These are phyloP conservation scores for Boletellus sp. DNA, from an alignment of 768 basidiomycete species.

Conservation along the genomic window DNA sequence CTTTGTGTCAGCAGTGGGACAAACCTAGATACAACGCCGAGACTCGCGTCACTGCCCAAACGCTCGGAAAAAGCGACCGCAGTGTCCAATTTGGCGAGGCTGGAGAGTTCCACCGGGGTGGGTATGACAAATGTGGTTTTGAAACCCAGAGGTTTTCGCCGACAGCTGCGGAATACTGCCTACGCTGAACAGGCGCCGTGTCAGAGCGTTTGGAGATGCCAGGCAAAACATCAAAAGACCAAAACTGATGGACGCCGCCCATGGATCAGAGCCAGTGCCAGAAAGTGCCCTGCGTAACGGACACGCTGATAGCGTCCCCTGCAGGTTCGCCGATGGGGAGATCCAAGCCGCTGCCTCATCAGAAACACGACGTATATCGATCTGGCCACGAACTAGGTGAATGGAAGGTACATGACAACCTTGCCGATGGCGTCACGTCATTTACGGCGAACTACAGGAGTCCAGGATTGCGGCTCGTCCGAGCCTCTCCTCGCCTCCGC, in stretches of 20 bases:
- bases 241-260: neutral
- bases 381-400: neutral
- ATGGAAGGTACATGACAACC: neutral
- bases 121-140: neutral
- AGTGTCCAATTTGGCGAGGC: too few species aligned
- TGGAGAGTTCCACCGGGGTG: too few species aligned
- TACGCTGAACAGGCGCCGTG: neutral
- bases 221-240: too few species aligned
- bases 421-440: slow-evolving; percentile 3
- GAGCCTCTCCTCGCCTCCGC: slow-evolving; percentile 19
- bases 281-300: neutral
- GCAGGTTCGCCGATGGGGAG: neutral
- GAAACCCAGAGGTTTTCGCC: neutral
- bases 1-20: too few species aligned
- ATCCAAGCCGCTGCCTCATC: slow-evolving; percentile 1
- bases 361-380: neutral
- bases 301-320: too few species aligned
- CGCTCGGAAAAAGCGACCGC: too few species aligned
- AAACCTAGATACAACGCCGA: too few species aligned
- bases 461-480: slow-evolving; percentile 38
- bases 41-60: too few species aligned
- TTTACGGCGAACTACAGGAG: slow-evolving; percentile 29
- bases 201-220: neutral
- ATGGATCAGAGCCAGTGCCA: neutral
- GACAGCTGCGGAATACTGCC: neutral